Evolutionary conservation across 1,284 basidiomycete species (phyloP), one percentile per base, ranked within the genome.

Genomic region (Cryptococcus sp.): DNA sequence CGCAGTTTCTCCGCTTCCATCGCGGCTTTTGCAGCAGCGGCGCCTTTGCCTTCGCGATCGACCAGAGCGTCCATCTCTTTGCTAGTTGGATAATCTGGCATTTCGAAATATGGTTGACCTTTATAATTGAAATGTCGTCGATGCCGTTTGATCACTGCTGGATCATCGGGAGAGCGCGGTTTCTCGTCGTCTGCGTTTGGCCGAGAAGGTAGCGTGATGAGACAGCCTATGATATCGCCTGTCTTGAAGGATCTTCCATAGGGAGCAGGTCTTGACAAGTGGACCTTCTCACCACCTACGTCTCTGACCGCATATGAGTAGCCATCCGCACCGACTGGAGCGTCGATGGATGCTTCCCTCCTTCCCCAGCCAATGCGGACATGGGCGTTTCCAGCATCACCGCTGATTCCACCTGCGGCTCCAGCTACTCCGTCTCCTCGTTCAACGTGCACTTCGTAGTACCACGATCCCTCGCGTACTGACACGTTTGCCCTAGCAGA

Each of bases 51-150:
- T 62, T 81, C 80, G 22, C 83, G 70, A 47, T 91, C 90, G 82
- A 93, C 86, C 61, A 94, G 84, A 30, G 85, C 82, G 25, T 86
- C 84, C 96, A 99, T 99, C 80, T 99, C 96, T 75, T 94, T 95
- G n/a, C 85, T 86, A 57, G 87, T 85, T 1, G 87, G 80, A 75
- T 97, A 98, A 77, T 99, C 95, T 65, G 93, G 83, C 63, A 87
- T 88, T 78, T 99, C 96, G 75, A 97, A 98, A 75, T 96, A 95
- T 62, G 92, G 87, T 77, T 95, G 92, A n/a, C 90, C 91, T 77
- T 94, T 94, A 81, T 93, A 92, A 57, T 91, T 88, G 72, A 99
- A 95, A 2, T 94, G 86, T 55, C 94, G 89, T 52, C 93, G 88
- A 75, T 91, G 89, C 53, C 93, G 86, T 66, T 87, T 85, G 60